Conservation (phyloP, 352 stramenopile species). For the Lagenidium giganteum region DNA sequence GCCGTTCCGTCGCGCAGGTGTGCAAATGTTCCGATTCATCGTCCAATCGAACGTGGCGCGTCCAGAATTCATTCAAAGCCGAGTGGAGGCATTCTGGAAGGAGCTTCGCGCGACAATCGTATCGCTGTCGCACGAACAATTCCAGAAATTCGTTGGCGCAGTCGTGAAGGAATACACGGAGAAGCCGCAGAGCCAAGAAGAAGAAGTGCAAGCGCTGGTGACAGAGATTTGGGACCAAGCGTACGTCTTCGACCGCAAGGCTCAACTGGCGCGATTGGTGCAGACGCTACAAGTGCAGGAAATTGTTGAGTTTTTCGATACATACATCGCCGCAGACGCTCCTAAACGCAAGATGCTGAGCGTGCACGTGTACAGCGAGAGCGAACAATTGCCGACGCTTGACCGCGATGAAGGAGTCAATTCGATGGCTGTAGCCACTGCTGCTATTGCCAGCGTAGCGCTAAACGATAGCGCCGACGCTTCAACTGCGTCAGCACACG, state of each 20-base stretch:
- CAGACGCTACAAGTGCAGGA: conserved; percentile 35
- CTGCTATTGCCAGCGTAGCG: too few species aligned
- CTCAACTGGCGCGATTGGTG: conserved; percentile 33
- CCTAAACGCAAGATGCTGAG: conserved; percentile 42
- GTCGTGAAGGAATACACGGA: conserved; percentile 62
- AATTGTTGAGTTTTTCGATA: conserved; percentile 68
- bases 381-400: too few species aligned
- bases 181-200: conserved; percentile 63
- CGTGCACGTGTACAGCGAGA: conserved; percentile 48
- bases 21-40: conserved; percentile 69
- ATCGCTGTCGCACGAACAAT: conserved; percentile 19
- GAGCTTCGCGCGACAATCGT: conserved; percentile 28
- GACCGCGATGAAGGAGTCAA: too few species aligned
- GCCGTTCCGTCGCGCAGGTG: conserved; percentile 27
- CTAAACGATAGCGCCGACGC: too few species aligned
- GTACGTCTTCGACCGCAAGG: conserved; percentile 64
- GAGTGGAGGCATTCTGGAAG: conserved; percentile 60
- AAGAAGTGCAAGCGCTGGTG: conserved; percentile 51
- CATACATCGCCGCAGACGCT: conserved; percentile 22
- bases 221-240: conserved; percentile 61
- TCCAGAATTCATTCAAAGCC: conserved; percentile 56
- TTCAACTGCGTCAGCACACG: too few species aligned
- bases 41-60: conserved; percentile 71
- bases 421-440: too few species aligned
- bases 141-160: conserved; percentile 53